phyloP scores from a whole-genome alignment of 306 rosid species.

The Corylus americana region DNA sequence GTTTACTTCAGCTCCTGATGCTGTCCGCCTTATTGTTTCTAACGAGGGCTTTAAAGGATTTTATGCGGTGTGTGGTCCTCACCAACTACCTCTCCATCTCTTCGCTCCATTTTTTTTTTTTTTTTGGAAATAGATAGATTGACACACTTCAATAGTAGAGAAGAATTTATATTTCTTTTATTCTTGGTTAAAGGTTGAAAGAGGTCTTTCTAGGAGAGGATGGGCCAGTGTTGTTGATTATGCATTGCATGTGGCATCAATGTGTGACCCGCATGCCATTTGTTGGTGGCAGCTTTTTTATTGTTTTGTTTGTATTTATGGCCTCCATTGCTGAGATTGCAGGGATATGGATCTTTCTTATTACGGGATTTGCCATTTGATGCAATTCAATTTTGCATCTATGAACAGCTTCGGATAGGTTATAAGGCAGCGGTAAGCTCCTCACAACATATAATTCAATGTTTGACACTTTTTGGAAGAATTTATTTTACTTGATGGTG shows the following conservation, averaged over 20 bases:
- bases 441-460: slow-evolving; percentile 18
- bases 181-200: slow-evolving; percentile 1
- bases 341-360: slow-evolving; percentile 93
- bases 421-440: slow-evolving; percentile 73
- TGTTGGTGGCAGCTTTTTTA: slow-evolving; percentile 2
- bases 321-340: slow-evolving; percentile 23
- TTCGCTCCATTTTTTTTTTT: not conserved
- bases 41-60: slow-evolving; percentile 85
- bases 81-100: slow-evolving; percentile 6
- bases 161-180: not conserved
- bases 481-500: not conserved
- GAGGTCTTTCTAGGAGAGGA: not conserved
- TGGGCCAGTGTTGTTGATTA: not conserved
- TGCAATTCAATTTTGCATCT: slow-evolving; percentile 93
- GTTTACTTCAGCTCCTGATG: slow-evolving; percentile 76
- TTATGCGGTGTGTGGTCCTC: slow-evolving; percentile 63
- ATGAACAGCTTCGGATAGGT: slow-evolving; percentile 92
- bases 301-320: not conserved
- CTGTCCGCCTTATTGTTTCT: slow-evolving; percentile 75
- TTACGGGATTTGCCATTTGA: slow-evolving; percentile 92
- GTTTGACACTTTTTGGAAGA: slow-evolving; percentile 1
- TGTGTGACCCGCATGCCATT: slow-evolving; percentile 1
- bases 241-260: not conserved
- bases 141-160: not conserved
- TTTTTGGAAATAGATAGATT: not conserved